Evolutionary conservation across 169 alveolate species (phyloP), one percentile per base, ranked within the genome.

Genomic region (Theileria orientalis): DNA sequence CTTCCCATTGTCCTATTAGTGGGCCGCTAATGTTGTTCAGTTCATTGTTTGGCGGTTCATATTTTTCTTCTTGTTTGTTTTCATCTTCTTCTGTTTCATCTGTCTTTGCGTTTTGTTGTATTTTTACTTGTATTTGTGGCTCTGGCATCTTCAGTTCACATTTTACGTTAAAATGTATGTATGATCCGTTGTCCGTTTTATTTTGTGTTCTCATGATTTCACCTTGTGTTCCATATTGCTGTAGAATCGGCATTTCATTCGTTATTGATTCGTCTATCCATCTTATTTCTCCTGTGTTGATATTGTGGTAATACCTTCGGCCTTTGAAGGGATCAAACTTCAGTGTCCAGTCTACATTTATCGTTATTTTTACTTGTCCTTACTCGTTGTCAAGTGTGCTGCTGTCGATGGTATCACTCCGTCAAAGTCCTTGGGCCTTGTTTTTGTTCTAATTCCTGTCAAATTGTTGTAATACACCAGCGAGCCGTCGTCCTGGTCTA

Each of bases 1-100:
- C 69, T 62, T 72, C 77, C 88, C 88, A 80, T 21, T 68, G 69
- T 11, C 88, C 88, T 21, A 80, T 80, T 25, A 27, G 44, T 0
- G 88, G 66, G 16, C 23, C 74, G 2, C 33, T 41, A 27, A 59
- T 33, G 21, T 2, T 37, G 0, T 32, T 37, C 19, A 27, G 25
- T 8, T 27, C 42, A 37, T 59, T 56, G 14, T 62, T 9, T 29
- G 33, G 0, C 9, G 74, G 27, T 64, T 64, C 30, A 14, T 37
- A 14, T 59, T 2, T 46, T 21, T 64, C 61, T 14, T 64, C 44
- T 16, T 29, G 19, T 14, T 64, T 64, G 3, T 37, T 46, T 29
- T 27, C 74, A 54, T n/a, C n/a, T n/a, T n/a, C n/a, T n/a, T n/a
- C n/a, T n/a, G n/a, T n/a, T n/a, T n/a, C n/a, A n/a, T n/a, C n/a